Evolutionary conservation across 2,329 filamentous ascomycete genomes (phyloP), one percentile per base, ranked within the genome.

Genomic region (Ophiostoma sp.): DNA sequence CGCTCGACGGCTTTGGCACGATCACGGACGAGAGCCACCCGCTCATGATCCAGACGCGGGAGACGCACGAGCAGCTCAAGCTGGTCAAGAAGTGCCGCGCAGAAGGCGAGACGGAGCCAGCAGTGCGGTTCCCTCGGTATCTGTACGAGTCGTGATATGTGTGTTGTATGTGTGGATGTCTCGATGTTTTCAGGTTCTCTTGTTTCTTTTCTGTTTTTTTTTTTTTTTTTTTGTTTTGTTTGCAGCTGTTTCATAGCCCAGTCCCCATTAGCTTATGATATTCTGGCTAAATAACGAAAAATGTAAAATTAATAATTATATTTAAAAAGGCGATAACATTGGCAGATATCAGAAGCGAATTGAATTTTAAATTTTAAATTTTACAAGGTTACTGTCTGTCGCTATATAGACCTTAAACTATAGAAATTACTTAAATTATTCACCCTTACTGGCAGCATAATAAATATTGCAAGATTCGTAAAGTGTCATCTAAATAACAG

Each of bases 61-160:
- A 65, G 62, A 65, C 62, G 62, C 33, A 39, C 33, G 62, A 39
- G 35, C 62, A 65, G 35, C 33, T 65, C 20, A 36, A 23, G 33
- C 20, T 39, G 10, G 62, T 65, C 33, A 65, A 65, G 35, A 35
- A 23, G 20, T 39, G 7, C n/a, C 17, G 35, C 1, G n/a, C 35
- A 3, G 35, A 23, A 11, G 62, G 62, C 10, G 6, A 4, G 10
- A 8, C 10, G 17, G 62, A 39, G 62, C 62, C 62, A 5, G 1
- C 11, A 7, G 62, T 41, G 3, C 1, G 20, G 62, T 65, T 39
- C 20, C 33, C 62, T 7, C 62, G 62, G 62, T 65, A 65, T 20
- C 4, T 41, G 35, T 65, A 65, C 20, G 35, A 65, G 33, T 65
- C 35, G 31, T 64, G 5, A 20, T 65, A 17, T 20, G 13, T 41